Percentiles rank a stretch among this genome's conserved stretches.
phyloP scores from a whole-genome alignment of 1,284 basidiomycete species.

The Boletus mariae region DNA sequence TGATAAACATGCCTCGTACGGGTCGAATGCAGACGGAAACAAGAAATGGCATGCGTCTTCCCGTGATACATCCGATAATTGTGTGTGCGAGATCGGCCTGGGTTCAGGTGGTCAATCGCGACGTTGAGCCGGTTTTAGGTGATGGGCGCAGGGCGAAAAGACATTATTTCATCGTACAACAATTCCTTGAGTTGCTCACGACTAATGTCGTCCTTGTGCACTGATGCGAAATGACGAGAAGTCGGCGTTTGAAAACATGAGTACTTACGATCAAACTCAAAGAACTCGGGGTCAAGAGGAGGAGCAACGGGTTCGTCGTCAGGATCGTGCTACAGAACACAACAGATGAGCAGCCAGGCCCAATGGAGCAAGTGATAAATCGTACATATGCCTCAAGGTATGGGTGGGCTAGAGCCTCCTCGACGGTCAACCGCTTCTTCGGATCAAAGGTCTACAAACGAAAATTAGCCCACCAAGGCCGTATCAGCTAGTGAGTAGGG shows the following conservation, averaged over 20 bases:
- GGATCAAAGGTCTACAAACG: slow-evolving; percentile 77
- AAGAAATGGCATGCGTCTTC: slow-evolving; percentile 7
- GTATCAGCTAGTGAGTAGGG: no score
- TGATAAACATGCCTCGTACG: neutral
- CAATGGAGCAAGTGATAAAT: slow-evolving; percentile 14
- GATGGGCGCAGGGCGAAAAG: slow-evolving; percentile 69
- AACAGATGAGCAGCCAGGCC: slow-evolving; percentile 10
- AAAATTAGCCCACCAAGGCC: neutral
- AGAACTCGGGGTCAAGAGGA: slow-evolving; percentile 87
- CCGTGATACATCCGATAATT: slow-evolving; percentile 9
- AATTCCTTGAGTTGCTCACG: slow-evolving; percentile 74
- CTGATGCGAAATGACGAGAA: slow-evolving; percentile 36
- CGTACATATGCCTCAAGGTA: slow-evolving; percentile 87
- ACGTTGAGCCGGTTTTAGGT: slow-evolving; percentile 28
- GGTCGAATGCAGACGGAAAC: neutral
- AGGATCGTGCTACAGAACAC: slow-evolving; percentile 66
- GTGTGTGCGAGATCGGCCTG: slow-evolving; percentile 10
- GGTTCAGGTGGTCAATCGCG: neutral
- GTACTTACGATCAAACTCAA: slow-evolving; percentile 77
- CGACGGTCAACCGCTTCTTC: slow-evolving; percentile 88
- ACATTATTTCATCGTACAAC: slow-evolving; percentile 72
- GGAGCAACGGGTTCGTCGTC: slow-evolving; percentile 91
- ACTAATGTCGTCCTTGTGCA: slow-evolving; percentile 91
- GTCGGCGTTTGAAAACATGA: neutral
- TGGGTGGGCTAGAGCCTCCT: slow-evolving; percentile 87